These are phyloP conservation scores for Globisporangium emineosum DNA, from an alignment of 352 stramenopile genomes.

Conservation along the genomic window DNA sequence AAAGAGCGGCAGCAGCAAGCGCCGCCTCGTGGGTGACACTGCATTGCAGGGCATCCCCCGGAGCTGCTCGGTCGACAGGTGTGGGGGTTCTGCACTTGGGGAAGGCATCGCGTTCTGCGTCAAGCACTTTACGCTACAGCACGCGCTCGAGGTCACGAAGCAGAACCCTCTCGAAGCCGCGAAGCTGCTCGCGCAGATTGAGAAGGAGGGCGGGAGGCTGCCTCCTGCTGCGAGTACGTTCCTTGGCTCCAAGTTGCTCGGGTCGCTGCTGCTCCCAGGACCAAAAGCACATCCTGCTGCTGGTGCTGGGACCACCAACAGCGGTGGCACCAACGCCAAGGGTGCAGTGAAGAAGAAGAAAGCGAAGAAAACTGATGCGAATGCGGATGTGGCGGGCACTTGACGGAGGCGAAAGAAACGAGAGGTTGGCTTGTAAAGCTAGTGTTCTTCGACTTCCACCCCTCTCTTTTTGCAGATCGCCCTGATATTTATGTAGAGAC, in stretches of 20 bases:
- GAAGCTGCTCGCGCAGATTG: conserved; percentile 49
- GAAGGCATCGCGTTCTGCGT: conserved; percentile 37
- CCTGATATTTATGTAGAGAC: no score
- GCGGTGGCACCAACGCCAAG: not conserved
- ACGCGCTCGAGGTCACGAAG: conserved; percentile 55
- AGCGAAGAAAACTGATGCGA: not conserved
- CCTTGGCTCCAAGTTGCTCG: conserved; percentile 14
- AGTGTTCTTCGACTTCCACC: no score
- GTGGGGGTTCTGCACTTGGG: conserved; percentile 24
- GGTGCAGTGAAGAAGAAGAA: conserved; percentile 1
- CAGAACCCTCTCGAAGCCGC: conserved; percentile 58
- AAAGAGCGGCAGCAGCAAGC: conserved; percentile 10
- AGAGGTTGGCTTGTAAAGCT: no score
- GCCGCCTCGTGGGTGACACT: not conserved
- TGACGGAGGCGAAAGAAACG: not conserved
- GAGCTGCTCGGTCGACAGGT: conserved; percentile 37
- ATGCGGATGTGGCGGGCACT: not conserved
- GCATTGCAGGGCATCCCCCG: conserved; percentile 15
- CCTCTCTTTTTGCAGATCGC: no score
- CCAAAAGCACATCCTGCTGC: not conserved
- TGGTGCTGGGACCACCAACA: not conserved
- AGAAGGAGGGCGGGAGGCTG: conserved; percentile 19
- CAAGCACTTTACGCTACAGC: conserved; percentile 61
- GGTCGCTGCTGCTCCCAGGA: conserved; percentile 10
- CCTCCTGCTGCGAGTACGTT: not conserved